Base-by-base conservation (phyloP, 2,329 filamentous ascomycete species). In the Verticillium klebahnii region DNA sequence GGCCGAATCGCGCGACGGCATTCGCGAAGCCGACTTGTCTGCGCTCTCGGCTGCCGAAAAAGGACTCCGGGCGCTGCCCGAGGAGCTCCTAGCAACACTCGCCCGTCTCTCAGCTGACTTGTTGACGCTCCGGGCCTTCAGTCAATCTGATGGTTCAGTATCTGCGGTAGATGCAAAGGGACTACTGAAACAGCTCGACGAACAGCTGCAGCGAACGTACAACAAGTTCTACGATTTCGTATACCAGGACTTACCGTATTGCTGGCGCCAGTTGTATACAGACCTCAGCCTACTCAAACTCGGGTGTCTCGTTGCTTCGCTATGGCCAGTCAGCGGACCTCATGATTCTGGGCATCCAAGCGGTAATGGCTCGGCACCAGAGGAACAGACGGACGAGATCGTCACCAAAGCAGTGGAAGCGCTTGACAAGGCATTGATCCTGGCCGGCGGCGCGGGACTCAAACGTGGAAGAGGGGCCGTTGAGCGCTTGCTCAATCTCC, bases 341-440 rank as follows among this genome's bases (percentile, higher is more conserved):
- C 12, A 31, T 2, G 29, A 2, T 25, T n/a, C 23, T 15, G 29
- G 32, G 56, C 19, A 40, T 5, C 11, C 36, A 17, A 34, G 17
- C 19, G 14, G 37, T 2, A 5, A 40, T 19, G 23, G 19, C 45
- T 52, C 45, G 23, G 2, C 37, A 40, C 17, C 14, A n/a, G 14
- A 17, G 14, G 37, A 12, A 17, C 37, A 40, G 37, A 40, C 6
- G 5, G 50, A 29, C n/a, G 8, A 61, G 23, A 52, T 19, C 55
- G 54, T 60, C 54, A 25, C 63, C 23, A 40, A 62, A 14, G 36
- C 32, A 31, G 83, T 96, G 37, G 81, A 82, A 60, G 76, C 82
- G 1, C 80, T 98, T 2, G 93, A 97, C 69, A 86, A 88, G 72
- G 88, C 90, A 0, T 75, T 96, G 55, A 91, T 96, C 56, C 83